Percentiles rank a stretch among this genome's conserved stretches.
These are phyloP conservation scores for Circinella minor DNA, from an alignment of 371 early-diverging fungal species.

Conservation along the genomic window DNA sequence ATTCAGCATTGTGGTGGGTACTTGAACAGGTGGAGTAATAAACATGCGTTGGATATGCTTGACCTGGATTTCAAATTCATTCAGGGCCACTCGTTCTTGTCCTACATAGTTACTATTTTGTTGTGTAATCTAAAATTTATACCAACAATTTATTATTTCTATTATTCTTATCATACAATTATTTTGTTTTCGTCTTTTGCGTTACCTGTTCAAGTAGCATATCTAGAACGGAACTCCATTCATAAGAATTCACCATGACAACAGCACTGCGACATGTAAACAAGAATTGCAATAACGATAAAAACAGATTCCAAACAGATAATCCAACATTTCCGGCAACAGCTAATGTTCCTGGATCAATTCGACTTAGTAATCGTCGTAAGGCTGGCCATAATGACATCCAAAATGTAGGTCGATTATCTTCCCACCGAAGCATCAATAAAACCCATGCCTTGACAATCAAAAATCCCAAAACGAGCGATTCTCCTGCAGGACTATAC, in stretches of 20 bases:
- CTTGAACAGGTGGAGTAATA: slow-evolving; percentile 47
- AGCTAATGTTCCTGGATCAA: slow-evolving; percentile 30
- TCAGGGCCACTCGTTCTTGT: slow-evolving; percentile 16
- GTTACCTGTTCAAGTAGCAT: slow-evolving; percentile 40
- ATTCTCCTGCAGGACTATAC: slow-evolving; percentile 48
- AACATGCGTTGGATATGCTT: slow-evolving; percentile 45
- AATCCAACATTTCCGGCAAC: slow-evolving; percentile 41
- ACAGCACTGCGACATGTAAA: slow-evolving; percentile 44
- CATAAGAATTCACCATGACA: slow-evolving; percentile 45
- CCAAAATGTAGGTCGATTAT: slow-evolving; percentile 36
- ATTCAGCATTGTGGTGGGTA: slow-evolving; percentile 38
- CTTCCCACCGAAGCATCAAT: slow-evolving; percentile 24
- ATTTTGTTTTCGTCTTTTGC: background rate
- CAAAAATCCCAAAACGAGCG: slow-evolving; percentile 41
- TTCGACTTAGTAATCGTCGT: slow-evolving; percentile 32
- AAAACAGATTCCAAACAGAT: slow-evolving; percentile 51
- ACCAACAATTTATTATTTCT: no score
- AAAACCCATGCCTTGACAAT: slow-evolving; percentile 46
- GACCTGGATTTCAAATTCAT: slow-evolving; percentile 34
- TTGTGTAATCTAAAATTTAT: background rate
- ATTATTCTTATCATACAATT: no score
- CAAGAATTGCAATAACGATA: slow-evolving; percentile 50
- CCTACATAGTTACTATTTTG: background rate
- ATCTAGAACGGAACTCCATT: slow-evolving; percentile 51
- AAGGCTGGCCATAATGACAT: slow-evolving; percentile 47